Evolutionary conservation across 1,284 basidiomycete genomes (phyloP).

Genomic region (Moniliophthora roreri): DNA sequence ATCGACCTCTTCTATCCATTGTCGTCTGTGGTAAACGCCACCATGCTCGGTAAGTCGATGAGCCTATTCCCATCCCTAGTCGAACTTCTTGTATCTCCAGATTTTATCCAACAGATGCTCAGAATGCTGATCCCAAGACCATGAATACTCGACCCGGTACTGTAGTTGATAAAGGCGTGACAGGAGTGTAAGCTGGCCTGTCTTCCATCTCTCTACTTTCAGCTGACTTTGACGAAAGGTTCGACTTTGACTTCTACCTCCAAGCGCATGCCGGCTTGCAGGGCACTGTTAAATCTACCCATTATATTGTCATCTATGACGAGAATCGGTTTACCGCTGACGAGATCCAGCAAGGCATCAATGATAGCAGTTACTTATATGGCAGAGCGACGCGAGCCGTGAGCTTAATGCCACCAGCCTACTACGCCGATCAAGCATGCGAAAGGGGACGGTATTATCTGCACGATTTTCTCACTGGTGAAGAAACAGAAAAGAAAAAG

Average conservation of each 20-base stretch:
- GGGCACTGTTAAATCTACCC: slow-evolving; percentile 66
- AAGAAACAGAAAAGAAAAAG: slow-evolving; percentile 19
- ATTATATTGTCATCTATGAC: slow-evolving; percentile 75
- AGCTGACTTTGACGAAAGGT: slow-evolving; percentile 33
- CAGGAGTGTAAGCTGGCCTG: slow-evolving; percentile 49
- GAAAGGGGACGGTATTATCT: slow-evolving; percentile 72
- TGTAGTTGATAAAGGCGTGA: slow-evolving; percentile 72
- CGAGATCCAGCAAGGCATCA: slow-evolving; percentile 65
- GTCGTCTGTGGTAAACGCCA: slow-evolving; percentile 81
- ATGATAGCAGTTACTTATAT: slow-evolving; percentile 66
- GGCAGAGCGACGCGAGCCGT: slow-evolving; percentile 78
- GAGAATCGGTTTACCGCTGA: slow-evolving; percentile 65
- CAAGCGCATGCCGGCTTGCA: slow-evolving; percentile 74
- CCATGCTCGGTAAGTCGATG: slow-evolving; percentile 50
- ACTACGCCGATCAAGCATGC: slow-evolving; percentile 77
- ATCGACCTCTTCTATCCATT: slow-evolving; percentile 66
- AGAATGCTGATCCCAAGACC: slow-evolving; percentile 52
- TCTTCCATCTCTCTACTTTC: background rate
- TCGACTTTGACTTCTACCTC: slow-evolving; percentile 77
- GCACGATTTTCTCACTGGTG: slow-evolving; percentile 58
- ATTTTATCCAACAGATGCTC: slow-evolving; percentile 53
- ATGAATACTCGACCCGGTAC: slow-evolving; percentile 77
- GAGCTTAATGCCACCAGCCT: slow-evolving; percentile 72
- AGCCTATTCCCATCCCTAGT: slow-evolving; percentile 10
- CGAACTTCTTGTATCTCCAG: slow-evolving; percentile 28